These are phyloP conservation scores for Chaetoceros tenuissimus DNA, from an alignment of 108 stramenopile species.

Conservation along the genomic window DNA sequence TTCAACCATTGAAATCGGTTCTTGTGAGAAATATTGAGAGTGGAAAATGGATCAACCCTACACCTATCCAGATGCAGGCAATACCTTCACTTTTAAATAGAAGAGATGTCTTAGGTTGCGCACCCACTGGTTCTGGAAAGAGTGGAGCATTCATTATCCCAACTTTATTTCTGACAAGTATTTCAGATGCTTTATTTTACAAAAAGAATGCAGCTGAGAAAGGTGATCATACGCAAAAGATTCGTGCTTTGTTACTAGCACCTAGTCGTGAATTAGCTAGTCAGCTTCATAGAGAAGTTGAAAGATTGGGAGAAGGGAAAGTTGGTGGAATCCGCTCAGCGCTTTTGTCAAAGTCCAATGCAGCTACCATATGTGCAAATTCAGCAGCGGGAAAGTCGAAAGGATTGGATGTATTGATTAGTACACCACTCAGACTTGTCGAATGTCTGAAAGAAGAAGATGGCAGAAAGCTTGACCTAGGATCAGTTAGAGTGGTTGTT, in stretches of 20 bases:
- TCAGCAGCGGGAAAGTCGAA: conserved; percentile 49
- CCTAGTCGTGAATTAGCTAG: conserved; percentile 92
- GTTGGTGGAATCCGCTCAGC: conserved; percentile 66
- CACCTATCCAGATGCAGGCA: conserved; percentile 91
- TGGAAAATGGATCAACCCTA: conserved; percentile 89
- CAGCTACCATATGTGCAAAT: conserved; percentile 49
- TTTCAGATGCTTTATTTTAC: conserved; percentile 51
- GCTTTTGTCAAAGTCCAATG: conserved; percentile 76
- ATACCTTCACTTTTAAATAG: conserved; percentile 62
- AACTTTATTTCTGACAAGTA: conserved; percentile 64
- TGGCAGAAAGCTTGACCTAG: conserved; percentile 55
- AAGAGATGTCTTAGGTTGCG: conserved; percentile 80
- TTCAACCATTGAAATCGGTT: conserved; percentile 33
- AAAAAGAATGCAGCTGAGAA: conserved; percentile 4
- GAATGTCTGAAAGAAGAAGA: conserved; percentile 32
- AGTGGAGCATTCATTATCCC: conserved; percentile 90
- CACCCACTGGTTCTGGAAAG: conserved; percentile 87
- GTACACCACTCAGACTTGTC: conserved; percentile 69
- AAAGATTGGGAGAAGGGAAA: conserved; percentile 72
- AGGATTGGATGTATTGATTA: conserved; percentile 69
- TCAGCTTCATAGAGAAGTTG: conserved; percentile 92
- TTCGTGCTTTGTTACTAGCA: conserved; percentile 76
- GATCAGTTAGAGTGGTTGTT: conserved; percentile 75
- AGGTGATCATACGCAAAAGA: conserved; percentile 33
- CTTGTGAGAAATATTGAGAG: conserved; percentile 78